phyloP scores from a whole-genome alignment of 2,329 filamentous ascomycete species.

The Fusarium siculi region DNA sequence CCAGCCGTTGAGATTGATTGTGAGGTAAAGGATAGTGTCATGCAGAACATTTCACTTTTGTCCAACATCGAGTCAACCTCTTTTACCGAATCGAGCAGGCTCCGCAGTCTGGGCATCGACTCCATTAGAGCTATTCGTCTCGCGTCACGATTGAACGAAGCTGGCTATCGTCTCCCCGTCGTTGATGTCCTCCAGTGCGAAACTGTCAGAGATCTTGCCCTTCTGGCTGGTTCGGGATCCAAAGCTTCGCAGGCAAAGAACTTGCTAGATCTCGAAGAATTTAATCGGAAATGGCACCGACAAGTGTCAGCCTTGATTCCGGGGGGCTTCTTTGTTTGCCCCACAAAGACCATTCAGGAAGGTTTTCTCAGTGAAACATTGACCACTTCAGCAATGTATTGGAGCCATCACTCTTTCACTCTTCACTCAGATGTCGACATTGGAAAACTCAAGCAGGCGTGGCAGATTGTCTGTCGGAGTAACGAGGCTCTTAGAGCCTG shows the following conservation, averaged over 20 bases:
- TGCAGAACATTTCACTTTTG: neutral
- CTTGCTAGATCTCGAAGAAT: neutral
- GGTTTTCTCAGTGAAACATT: neutral
- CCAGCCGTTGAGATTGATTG: neutral
- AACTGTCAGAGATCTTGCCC: neutral
- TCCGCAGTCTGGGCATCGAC: conserved; percentile 1
- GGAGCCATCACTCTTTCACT: neutral
- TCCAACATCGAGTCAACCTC: neutral
- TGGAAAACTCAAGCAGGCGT: neutral
- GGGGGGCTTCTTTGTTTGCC: conserved; percentile 4
- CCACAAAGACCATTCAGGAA: neutral
- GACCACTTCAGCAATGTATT: conserved; percentile 1
- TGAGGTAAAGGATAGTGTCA: neutral
- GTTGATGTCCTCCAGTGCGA: conserved; percentile 9
- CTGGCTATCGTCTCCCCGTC: neutral
- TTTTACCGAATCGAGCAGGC: neutral
- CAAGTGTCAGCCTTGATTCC: neutral
- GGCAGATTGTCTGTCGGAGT: neutral
- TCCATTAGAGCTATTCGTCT: conserved; percentile 9
- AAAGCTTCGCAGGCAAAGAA: neutral
- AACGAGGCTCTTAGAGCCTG: neutral
- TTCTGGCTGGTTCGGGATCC: neutral
- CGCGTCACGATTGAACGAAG: conserved; percentile 1
- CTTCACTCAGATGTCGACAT: neutral
- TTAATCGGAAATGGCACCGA: neutral